Conservation (phyloP, 2,329 filamentous ascomycete genomes). For the Clarireedia hainanense region DNA sequence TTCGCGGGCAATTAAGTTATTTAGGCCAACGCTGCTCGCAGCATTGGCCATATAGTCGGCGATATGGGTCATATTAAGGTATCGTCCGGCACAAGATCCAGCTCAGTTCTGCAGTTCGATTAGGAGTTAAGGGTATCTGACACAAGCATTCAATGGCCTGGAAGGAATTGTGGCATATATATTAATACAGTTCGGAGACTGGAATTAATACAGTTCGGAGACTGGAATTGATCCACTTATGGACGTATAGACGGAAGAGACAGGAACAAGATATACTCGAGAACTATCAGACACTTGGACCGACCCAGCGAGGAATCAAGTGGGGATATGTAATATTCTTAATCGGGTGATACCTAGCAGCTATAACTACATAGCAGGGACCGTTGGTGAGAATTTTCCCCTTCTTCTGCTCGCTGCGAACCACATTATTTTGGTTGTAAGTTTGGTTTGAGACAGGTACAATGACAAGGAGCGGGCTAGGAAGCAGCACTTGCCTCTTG, state of each 20-base stretch:
- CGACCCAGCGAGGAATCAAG: conserved; percentile 12
- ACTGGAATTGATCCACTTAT: conserved; percentile 16
- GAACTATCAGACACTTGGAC: conserved; percentile 17
- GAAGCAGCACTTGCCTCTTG: background rate
- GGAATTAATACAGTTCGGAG: conserved; percentile 9
- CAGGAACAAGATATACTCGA: conserved; percentile 18
- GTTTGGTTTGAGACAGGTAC: conserved; percentile 18
- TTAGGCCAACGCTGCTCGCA: conserved; percentile 5
- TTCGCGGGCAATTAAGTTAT: conserved; percentile 24
- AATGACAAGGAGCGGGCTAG: conserved; percentile 1
- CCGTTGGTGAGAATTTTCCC: conserved; percentile 5
- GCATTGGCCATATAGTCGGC: conserved; percentile 1
- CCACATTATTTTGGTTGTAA: conserved; percentile 16
- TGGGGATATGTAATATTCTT: conserved; percentile 16
- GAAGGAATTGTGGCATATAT: conserved; percentile 6
- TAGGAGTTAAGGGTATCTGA: conserved; percentile 2
- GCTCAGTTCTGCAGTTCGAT: conserved; percentile 15
- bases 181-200: conserved; percentile 5
- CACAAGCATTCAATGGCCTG: background rate
- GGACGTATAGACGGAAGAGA: conserved; percentile 8
- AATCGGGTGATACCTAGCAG: conserved; percentile 11
- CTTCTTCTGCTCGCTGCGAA: background rate
- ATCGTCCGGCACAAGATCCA: conserved; percentile 14
- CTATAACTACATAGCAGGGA: conserved; percentile 16
- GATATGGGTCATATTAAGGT: conserved; percentile 9